Conservation (phyloP, 345 rosid species). For the Brassica carinata region DNA sequence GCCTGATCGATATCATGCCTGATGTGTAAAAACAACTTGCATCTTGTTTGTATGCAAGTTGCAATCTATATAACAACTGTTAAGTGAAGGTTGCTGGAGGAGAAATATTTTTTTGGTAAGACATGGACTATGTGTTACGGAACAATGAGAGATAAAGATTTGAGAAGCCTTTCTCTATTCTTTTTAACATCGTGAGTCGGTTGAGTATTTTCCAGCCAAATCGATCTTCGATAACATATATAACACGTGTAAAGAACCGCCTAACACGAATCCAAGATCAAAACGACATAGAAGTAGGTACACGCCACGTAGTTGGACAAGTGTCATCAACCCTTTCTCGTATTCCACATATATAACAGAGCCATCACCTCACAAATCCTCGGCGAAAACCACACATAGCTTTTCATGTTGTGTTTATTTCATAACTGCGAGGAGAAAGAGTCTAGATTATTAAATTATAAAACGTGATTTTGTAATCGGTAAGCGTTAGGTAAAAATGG, state of each 20-base stretch:
- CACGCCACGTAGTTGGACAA: constrained; percentile 31
- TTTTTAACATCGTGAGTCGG: constrained; percentile 27
- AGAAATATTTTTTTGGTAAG: neutral
- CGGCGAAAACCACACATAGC: neutral
- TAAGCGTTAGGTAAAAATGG: neutral
- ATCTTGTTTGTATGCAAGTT: neutral
- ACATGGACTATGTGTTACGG: neutral
- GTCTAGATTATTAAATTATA: neutral
- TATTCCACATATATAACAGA: constrained; percentile 17
- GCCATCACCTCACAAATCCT: constrained; percentile 18
- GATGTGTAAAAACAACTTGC: neutral
- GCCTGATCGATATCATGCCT: neutral
- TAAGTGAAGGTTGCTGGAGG: too few species aligned
- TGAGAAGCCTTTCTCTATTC: neutral
- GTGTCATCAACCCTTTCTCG: constrained; percentile 2
- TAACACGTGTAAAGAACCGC: constrained; percentile 35
- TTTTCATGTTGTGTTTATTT: neutral
- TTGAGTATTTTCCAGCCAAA: neutral
- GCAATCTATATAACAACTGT: too few species aligned
- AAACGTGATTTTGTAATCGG: too few species aligned
- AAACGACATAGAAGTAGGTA: constrained; percentile 16
- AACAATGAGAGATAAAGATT: neutral
- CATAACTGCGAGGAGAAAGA: neutral
- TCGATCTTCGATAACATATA: neutral
- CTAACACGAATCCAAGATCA: constrained; percentile 30